Base-by-base conservation (phyloP, 495 filamentous ascomycete species). In the Penicillium canescens region DNA sequence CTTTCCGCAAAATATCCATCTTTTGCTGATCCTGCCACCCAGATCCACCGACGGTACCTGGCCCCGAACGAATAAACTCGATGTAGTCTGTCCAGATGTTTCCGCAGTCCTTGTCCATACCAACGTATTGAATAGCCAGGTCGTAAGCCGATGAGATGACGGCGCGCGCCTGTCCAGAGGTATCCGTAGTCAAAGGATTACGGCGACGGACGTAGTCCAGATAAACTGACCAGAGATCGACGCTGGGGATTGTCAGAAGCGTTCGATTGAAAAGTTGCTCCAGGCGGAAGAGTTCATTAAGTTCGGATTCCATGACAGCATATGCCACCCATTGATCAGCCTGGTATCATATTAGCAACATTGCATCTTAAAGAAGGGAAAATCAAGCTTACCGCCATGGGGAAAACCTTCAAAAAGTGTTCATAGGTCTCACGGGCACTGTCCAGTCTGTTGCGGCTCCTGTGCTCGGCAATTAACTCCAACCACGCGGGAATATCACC, bases 1-100 rank as follows among this genome's bases (percentile, higher is more conserved):
- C 87, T 63, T 92, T 95, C 20, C 94, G 84, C 18, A 98, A 74
- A 54, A 85, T 69, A 59, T 98, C 94, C 90, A 96, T 95, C 79
- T 98, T 98, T 62, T 98, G 94, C 67, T 90, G 86, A 63, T 97
- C 94, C 65, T 98, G 91, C 94, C 94, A 98, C 14, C 82, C 84
- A 47, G 79, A 85, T 35, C 94, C 95, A 31, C 92, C 92, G 39
- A 91, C 77, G 37, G 78, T 83, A 10, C 95, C 95, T 8, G 95
- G 94, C 0, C 86, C 89, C 44, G 81, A 86, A 59, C 89, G 89
- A 63, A 98, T 80, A 59, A 98, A 97, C 47, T 91, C 82, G 45
- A 98, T 82, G 61, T 98, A 96, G 38, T 98, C 95, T 42, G 83
- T 80, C 94, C 94, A 98, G 50, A 98, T 86, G 34, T 79, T 82